A percentile compares a stretch with the other conserved stretches of the same genome.
Evolutionary conservation across 768 basidiomycete genomes (phyloP).

Genomic region (Trametes cinnabarina): DNA sequence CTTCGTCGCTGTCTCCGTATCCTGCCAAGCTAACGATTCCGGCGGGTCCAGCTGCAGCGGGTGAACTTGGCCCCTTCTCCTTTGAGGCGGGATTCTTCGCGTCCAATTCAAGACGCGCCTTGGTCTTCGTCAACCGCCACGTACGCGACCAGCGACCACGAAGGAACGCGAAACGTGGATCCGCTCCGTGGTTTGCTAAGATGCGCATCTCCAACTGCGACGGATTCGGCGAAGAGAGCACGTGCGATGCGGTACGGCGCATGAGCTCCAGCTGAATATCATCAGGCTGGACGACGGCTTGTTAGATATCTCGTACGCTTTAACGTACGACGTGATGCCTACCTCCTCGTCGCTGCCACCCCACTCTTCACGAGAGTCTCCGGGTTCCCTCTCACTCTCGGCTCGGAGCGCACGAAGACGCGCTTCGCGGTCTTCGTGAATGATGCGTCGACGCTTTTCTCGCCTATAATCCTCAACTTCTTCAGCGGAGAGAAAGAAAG

Average conservation of each 20-base stretch:
- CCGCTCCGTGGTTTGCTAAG: conserved; percentile 78
- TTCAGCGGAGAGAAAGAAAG: conserved; percentile 69
- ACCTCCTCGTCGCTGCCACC: conserved; percentile 74
- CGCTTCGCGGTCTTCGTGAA: conserved; percentile 60
- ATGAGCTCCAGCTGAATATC: conserved; percentile 63
- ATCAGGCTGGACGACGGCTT: conserved; percentile 46
- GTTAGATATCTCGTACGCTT: not conserved
- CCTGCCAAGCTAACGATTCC: conserved; percentile 55
- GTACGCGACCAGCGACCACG: conserved; percentile 68
- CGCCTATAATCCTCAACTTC: conserved; percentile 67
- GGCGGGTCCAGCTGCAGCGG: conserved; percentile 39
- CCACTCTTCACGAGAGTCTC: conserved; percentile 50
- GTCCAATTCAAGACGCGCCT: conserved; percentile 33
- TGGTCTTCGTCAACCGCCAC: conserved; percentile 60
- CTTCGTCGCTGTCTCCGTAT: conserved; percentile 44
- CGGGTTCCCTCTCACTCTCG: conserved; percentile 36
- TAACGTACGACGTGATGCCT: conserved; percentile 8
- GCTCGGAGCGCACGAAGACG: conserved; percentile 57
- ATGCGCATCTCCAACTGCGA: conserved; percentile 86
- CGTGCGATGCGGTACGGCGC: conserved; percentile 67
- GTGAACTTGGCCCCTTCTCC: conserved; percentile 8
- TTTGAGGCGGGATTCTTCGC: conserved; percentile 24
- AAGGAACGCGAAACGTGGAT: conserved; percentile 78
- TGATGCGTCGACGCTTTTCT: conserved; percentile 61
- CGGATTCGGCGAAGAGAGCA: conserved; percentile 70